A percentile compares a stretch with the other conserved stretches of the same genome.
phyloP scores from a whole-genome alignment of 2,329 filamentous ascomycete species.

The Leptosphaerulina australis region DNA sequence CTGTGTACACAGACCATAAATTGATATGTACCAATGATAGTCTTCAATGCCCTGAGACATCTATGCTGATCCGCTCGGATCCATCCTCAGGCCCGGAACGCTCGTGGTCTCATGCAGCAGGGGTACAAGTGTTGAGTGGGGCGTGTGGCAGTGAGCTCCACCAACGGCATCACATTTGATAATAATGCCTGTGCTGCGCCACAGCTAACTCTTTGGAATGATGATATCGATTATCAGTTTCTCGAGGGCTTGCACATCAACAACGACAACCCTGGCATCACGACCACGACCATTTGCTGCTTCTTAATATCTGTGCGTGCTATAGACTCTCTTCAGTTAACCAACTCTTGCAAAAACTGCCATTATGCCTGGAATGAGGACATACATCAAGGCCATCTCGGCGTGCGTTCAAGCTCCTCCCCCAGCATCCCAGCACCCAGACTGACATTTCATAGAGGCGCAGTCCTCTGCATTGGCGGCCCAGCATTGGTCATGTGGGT shows the following conservation, averaged over 20 bases:
- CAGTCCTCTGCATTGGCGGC: slow-evolving; percentile 76
- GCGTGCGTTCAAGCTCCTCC: slow-evolving; percentile 32
- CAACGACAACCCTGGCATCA: slow-evolving; percentile 11
- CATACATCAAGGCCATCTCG: slow-evolving; percentile 45
- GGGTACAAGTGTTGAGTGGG: slow-evolving; percentile 12
- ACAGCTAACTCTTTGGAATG: slow-evolving; percentile 14
- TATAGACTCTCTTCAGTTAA: neutral
- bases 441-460: slow-evolving; percentile 63
- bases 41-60: slow-evolving; percentile 12
- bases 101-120: slow-evolving; percentile 18
- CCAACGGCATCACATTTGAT: slow-evolving; percentile 13
- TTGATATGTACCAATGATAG: slow-evolving; percentile 16
- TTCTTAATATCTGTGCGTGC: neutral
- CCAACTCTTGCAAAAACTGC: neutral
- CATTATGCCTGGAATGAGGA: slow-evolving; percentile 37
- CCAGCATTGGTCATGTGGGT: slow-evolving; percentile 82
- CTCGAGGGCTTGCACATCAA: slow-evolving; percentile 8
- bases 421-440: slow-evolving; percentile 7
- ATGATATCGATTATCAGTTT: slow-evolving; percentile 17
- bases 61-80: slow-evolving; percentile 20
- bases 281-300: neutral
- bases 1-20: slow-evolving; percentile 30
- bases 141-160: neutral
- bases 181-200: slow-evolving; percentile 5
- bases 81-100: slow-evolving; percentile 19